Percentiles rank a stretch among this genome's conserved stretches.
Conservation (phyloP, 768 basidiomycete species). For the Mycena maculata region DNA sequence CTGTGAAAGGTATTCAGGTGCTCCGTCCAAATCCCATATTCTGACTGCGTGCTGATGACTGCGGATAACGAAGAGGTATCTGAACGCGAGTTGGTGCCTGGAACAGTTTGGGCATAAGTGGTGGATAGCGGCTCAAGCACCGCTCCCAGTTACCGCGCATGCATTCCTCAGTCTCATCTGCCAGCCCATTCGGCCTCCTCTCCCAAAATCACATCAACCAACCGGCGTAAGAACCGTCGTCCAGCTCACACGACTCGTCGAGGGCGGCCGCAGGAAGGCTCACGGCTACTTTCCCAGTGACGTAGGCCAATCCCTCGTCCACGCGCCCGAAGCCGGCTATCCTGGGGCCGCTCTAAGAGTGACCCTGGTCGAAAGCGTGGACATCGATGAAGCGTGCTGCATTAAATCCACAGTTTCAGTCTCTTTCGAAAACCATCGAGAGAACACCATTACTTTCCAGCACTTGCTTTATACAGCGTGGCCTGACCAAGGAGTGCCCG, state of each 20-base stretch:
- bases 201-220: slow-evolving; percentile 34
- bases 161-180: slow-evolving; percentile 80
- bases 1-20: slow-evolving; percentile 8
- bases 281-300: slow-evolving; percentile 78
- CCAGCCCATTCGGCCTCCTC: slow-evolving; percentile 56
- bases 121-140: slow-evolving; percentile 92
- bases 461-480: slow-evolving; percentile 82
- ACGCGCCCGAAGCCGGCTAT: slow-evolving; percentile 59
- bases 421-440: slow-evolving; percentile 43
- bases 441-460: slow-evolving; percentile 62
- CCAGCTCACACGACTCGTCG: slow-evolving; percentile 82
- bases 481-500: slow-evolving; percentile 90
- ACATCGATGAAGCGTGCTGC: slow-evolving; percentile 69
- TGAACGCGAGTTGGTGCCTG: slow-evolving; percentile 90
- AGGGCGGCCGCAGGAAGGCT: slow-evolving; percentile 78
- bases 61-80: slow-evolving; percentile 60
- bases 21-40: not conserved
- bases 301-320: slow-evolving; percentile 63
- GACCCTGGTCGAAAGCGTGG: slow-evolving; percentile 60
- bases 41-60: not conserved
- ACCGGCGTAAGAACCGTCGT: slow-evolving; percentile 79
- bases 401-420: slow-evolving; percentile 71
- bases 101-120: slow-evolving; percentile 78
- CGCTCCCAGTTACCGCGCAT: slow-evolving; percentile 75
- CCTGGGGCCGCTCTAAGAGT: slow-evolving; percentile 62